phyloP scores from a whole-genome alignment of 1,139 yeast genomes.

The Lodderomyces jiufengensis region DNA sequence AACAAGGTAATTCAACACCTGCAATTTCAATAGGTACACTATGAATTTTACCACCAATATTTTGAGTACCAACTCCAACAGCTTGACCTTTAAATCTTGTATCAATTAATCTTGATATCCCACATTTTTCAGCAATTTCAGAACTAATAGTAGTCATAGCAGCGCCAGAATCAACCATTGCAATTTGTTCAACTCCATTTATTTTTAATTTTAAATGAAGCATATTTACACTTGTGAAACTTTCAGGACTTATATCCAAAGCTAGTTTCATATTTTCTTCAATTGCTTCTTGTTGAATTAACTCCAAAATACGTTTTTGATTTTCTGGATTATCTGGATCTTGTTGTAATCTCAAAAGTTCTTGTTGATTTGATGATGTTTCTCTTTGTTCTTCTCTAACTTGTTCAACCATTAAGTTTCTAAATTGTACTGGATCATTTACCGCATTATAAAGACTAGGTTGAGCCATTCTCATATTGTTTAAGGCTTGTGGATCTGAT shows the following conservation, averaged over 20 bases:
- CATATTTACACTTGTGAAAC: conserved; percentile 81
- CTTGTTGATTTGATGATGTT: conserved; percentile 34
- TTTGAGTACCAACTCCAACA: conserved; percentile 82
- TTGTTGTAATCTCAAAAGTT: conserved; percentile 45
- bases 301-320: conserved; percentile 63
- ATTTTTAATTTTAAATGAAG: conserved; percentile 73
- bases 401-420: conserved; percentile 37
- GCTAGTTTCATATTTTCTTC: conserved; percentile 79
- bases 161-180: conserved; percentile 96
- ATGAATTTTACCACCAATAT: conserved; percentile 80
- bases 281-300: conserved; percentile 68
- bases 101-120: conserved; percentile 74
- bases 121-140: conserved; percentile 67
- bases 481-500: conserved; percentile 33
- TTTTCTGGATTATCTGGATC: conserved; percentile 76
- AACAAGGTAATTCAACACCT: conserved; percentile 58
- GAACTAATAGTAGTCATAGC: conserved; percentile 85
- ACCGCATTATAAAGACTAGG: conserved; percentile 46
- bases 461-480: conserved; percentile 30
- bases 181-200: conserved; percentile 78
- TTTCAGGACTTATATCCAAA: conserved; percentile 84
- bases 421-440: conserved; percentile 53
- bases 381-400: conserved; percentile 18
- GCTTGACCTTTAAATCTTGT: conserved; percentile 79
- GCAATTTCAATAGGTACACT: conserved; percentile 78